These are phyloP conservation scores for Balakata baccata DNA, from an alignment of 345 rosid species.

Conservation along the genomic window DNA sequence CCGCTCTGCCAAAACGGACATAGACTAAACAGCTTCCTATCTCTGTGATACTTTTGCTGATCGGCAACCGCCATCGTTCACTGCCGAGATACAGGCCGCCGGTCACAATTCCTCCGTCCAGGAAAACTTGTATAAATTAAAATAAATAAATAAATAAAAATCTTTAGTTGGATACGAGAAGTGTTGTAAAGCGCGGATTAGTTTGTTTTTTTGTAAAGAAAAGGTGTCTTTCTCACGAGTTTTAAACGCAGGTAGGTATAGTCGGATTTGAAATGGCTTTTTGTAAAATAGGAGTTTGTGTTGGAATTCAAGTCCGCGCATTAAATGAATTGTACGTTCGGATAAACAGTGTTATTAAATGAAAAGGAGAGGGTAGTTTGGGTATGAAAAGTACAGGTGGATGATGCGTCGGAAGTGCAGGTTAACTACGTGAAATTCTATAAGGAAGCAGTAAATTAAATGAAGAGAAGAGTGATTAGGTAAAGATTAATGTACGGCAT, in stretches of 20 bases:
- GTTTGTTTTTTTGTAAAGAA: neutral
- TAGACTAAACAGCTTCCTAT: constrained; percentile 53
- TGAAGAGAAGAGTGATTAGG: constrained; percentile 18
- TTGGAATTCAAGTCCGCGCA: constrained; percentile 19
- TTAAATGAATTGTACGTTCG: constrained; percentile 5
- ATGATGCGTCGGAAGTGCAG: neutral
- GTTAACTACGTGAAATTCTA: neutral
- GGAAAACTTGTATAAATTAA: neutral
- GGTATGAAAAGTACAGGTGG: neutral
- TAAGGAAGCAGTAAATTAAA: neutral
- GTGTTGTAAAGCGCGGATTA: constrained; percentile 3
- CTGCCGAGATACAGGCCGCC: neutral
- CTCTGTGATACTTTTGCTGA: constrained; percentile 39
- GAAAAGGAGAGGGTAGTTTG: neutral
- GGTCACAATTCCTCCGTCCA: neutral
- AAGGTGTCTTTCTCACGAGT: constrained; percentile 20
- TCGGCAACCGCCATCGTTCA: constrained; percentile 55
- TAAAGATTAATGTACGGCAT: constrained; percentile 12
- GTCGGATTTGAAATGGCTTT: constrained; percentile 33
- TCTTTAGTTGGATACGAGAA: neutral
- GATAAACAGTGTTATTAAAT: neutral
- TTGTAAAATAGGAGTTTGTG: neutral
- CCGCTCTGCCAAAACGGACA: constrained; percentile 77
- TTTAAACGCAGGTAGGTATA: constrained; percentile 7
- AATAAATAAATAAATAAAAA: neutral